phyloP scores from a whole-genome alignment of 805 yeast species.

The Metschnikowia amazonensis region DNA sequence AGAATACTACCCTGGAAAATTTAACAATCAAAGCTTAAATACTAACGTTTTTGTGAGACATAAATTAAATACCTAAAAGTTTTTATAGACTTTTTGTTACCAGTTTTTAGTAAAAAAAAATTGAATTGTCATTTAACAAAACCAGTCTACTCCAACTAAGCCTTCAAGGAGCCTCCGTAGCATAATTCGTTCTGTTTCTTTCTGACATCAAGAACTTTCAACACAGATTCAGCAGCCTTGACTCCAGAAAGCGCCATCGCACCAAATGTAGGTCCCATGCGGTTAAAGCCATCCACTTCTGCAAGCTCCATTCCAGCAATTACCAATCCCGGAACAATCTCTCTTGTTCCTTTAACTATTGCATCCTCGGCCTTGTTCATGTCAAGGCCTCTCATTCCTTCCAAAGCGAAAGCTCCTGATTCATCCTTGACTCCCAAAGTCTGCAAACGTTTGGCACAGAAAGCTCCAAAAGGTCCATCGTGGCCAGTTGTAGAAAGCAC shows the following conservation, averaged over 20 bases:
- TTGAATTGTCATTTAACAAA: no score
- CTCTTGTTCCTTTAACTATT: conserved; percentile 66
- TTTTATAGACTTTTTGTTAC: no score
- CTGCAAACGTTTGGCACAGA: conserved; percentile 62
- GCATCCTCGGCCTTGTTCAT: conserved; percentile 77
- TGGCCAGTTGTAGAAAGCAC: conserved; percentile 75
- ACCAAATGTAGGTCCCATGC: conserved; percentile 85
- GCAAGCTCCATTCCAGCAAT: conserved; percentile 78
- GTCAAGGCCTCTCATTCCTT: conserved; percentile 75
- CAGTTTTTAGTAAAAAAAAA: no score
- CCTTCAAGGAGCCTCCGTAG: conserved; percentile 13
- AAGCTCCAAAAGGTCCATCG: conserved; percentile 82
- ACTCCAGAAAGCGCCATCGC: conserved; percentile 79
- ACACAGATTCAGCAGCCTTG: conserved; percentile 63
- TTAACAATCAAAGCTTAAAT: no score
- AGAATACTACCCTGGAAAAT: no score
- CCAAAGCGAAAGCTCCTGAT: conserved; percentile 33
- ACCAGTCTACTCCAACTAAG: not conserved
- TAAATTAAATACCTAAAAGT: no score
- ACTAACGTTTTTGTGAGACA: no score
- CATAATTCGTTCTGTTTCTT: conserved; percentile 30
- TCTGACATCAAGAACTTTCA: conserved; percentile 35
- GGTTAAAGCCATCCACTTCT: conserved; percentile 70
- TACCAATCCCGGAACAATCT: conserved; percentile 60
- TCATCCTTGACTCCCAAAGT: conserved; percentile 28